These are phyloP conservation scores for Drechslerella dactyloides DNA, from an alignment of 2,329 filamentous ascomycete species.

Conservation along the genomic window DNA sequence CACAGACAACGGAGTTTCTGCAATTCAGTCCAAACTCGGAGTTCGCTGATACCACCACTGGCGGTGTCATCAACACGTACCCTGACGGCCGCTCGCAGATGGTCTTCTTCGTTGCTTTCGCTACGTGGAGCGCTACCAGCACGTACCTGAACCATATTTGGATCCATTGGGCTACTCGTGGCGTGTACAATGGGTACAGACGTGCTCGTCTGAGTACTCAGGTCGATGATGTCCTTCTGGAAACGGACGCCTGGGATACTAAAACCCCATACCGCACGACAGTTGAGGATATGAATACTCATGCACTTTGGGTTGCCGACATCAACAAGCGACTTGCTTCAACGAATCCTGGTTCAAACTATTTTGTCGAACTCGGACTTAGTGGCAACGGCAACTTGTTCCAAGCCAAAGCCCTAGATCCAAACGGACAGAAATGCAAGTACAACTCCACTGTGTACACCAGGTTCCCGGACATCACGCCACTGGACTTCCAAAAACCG, in stretches of 20 bases:
- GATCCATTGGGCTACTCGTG: slow-evolving; percentile 69
- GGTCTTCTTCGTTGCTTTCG: slow-evolving; percentile 40
- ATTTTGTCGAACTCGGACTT: slow-evolving; percentile 40
- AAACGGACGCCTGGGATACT: slow-evolving; percentile 54
- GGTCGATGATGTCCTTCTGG: slow-evolving; percentile 69
- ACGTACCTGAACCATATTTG: slow-evolving; percentile 68
- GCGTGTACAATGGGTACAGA: slow-evolving; percentile 65
- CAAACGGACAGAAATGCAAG: slow-evolving; percentile 7
- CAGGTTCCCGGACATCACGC: slow-evolving; percentile 34
- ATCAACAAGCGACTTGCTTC: slow-evolving; percentile 25
- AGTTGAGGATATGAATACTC: slow-evolving; percentile 21
- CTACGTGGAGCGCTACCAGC: slow-evolving; percentile 58
- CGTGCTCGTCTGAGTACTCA: slow-evolving; percentile 65
- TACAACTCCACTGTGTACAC: slow-evolving; percentile 32
- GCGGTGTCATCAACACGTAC: slow-evolving; percentile 47
- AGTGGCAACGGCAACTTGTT: slow-evolving; percentile 43
- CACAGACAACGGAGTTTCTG: slow-evolving; percentile 33
- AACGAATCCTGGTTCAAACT: slow-evolving; percentile 35
- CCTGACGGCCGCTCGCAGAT: slow-evolving; percentile 40
- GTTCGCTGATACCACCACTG: slow-evolving; percentile 15
- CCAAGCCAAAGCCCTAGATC: slow-evolving; percentile 14
- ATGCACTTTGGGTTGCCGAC: slow-evolving; percentile 22
- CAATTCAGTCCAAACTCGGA: slow-evolving; percentile 29
- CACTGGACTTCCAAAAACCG: slow-evolving; percentile 36
- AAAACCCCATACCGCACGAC: slow-evolving; percentile 51